Base-by-base conservation (phyloP, 2,329 filamentous ascomycete species). In the Diplodia scrobiculata region DNA sequence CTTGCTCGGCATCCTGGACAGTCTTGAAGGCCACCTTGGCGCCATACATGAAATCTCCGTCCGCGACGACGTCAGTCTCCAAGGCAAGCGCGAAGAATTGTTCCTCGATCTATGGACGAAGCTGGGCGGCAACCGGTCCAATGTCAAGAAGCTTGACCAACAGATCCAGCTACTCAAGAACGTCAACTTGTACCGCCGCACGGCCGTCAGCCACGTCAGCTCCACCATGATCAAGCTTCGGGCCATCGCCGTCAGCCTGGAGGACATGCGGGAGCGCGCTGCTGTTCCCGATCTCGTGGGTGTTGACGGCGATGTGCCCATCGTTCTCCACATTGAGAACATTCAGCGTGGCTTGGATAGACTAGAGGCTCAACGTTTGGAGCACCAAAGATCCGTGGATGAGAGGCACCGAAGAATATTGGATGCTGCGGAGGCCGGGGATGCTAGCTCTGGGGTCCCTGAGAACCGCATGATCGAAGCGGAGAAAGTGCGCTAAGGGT, bases 321-420 rank as follows among this genome's bases (percentile, higher is more conserved):
- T 95, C 4, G 84, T 84, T 60, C 87, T 91, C 50, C 90, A 95
- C 73, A 87, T 95, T 48, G 87, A 91, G 70, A 88, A 87, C 66
- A 92, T 95, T 68, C 83, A 89, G 66, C 80, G 86, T 58, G 89
- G 89, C 0, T 86, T 93, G 1, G 89, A 92, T 75, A 82, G 91
- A 68, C 78, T 95, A 68, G 87, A 91, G 74, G 77, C 79, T 25
- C 87, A 88, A 54, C 82, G 90, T 67, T 82, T 84, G 50, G 84
- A 85, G 68, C 84, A 86, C 19, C 80, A 84, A 64, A 82, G 80
- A 34, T 77, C 85, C 17, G 87, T 90, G 79, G 82, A 86, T 50
- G 84, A 89, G n/a, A 70, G n/a, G 14, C 17, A 41, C 10, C 25
- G 48, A 17, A 52, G 48, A 10, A 53, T 63, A 3, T 9, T 63